Evolutionary conservation across 2,329 filamentous ascomycete species (phyloP), one percentile per base, ranked within the genome.

Genomic region (Erysiphe pulchra): DNA sequence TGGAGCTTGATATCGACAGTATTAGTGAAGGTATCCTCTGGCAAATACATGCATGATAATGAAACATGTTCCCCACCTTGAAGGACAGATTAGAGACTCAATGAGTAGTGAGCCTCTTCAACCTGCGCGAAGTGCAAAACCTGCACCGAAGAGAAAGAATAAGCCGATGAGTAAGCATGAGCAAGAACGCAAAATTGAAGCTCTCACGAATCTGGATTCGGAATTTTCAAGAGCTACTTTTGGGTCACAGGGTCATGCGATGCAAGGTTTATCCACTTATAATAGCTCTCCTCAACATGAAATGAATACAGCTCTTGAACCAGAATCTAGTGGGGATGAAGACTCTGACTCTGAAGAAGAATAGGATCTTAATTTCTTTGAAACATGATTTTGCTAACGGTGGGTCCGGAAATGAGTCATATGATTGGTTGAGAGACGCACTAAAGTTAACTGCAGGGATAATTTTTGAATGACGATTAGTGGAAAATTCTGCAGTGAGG

Each of bases 151-250:
- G 50, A 75, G 75, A 60, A 69, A 71, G 45, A 80, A 81, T 60
- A 81, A 81, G 65, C 77, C 77, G 1, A 82, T 82, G 77, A 76
- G 73, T 60, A 78, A 78, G 61, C 63, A 65, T 32, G 77, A 81
- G 60, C 77, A 82, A 60, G 75, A 80, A 56, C 67, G 70, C 38
- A 75, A 72, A 51, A 77, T 82, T 54, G 65, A 70, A 51, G 65
- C 73, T 57, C 66, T 81, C 20, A 68, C 72, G 51, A 68, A 71
- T 56, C 68, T 74, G 50, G 65, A 77, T 52, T 66, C 65, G n/a
- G 60, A 66, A 47, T 67, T 55, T 42, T 48, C 53, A 16, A 48
- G 53, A 50, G 50, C 52, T 17, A 49, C 46, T 44, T 55, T 54
- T 44, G 51, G 50, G 17, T 56, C 56, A 16, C 63, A 66, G 51